A percentile compares a stretch with the other conserved stretches of the same genome.
phyloP scores from a whole-genome alignment of 176 grass and related monocot species.

The Paspalum notatum region DNA sequence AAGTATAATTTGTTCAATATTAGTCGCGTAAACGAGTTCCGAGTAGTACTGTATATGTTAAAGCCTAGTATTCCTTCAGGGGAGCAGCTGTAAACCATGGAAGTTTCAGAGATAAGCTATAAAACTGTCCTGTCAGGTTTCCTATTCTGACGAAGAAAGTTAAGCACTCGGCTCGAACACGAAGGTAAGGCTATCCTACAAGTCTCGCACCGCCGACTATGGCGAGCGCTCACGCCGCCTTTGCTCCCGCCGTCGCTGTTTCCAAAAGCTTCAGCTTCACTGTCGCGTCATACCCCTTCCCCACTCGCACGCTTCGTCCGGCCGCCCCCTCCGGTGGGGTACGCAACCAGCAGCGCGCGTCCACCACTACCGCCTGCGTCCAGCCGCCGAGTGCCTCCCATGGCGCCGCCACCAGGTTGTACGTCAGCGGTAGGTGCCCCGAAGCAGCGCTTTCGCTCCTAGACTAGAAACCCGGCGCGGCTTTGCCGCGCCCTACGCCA shows the following conservation, averaged over 20 bases:
- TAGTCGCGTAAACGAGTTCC: background rate
- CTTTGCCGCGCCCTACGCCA: too few relatives aligned
- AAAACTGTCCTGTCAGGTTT: background rate
- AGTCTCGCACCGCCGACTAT: background rate
- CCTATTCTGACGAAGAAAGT: background rate
- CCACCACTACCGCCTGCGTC: conserved; percentile 18
- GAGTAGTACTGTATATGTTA: too few relatives aligned
- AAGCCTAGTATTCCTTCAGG: background rate
- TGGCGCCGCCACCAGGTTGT: conserved; percentile 51
- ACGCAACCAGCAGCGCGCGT: background rate
- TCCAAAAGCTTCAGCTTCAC: conserved; percentile 1
- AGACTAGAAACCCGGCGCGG: too few relatives aligned
- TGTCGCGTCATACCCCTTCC: background rate
- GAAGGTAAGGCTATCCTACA: background rate
- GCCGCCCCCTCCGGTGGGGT: background rate
- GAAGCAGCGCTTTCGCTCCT: background rate
- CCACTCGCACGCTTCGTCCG: background rate
- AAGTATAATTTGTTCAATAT: conserved; percentile 4
- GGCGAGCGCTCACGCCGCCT: conserved; percentile 18
- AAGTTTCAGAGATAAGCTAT: background rate
- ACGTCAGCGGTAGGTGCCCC: conserved; percentile 59
- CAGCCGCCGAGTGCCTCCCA: conserved; percentile 24
- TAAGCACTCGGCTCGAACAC: background rate
- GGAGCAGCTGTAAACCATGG: background rate
- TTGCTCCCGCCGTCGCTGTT: conserved; percentile 1